Evolutionary conservation across 192 early-diverging fungal species (phyloP).

Genomic region (Tieghemiomyces parasiticus): DNA sequence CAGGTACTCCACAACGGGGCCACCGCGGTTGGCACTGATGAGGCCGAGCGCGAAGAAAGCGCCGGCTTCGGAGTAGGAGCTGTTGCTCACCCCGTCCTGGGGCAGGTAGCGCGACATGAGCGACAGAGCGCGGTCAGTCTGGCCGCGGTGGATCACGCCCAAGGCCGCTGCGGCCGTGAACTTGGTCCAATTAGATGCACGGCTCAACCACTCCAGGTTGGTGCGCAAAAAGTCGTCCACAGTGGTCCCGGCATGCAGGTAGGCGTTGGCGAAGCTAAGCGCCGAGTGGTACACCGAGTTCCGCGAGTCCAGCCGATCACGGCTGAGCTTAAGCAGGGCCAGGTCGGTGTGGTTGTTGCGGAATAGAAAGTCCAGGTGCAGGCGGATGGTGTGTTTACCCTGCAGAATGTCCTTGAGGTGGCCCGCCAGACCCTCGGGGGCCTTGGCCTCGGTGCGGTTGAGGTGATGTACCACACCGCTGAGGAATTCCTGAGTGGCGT

Average conservation of each 20-base stretch:
- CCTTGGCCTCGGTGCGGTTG: conserved; percentile 10
- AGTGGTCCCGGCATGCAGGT: conserved; percentile 96
- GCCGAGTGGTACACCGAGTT: conserved; percentile 90
- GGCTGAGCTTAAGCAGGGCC: conserved; percentile 82
- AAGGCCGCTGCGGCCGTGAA: conserved; percentile 95
- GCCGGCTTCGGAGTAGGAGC: conserved; percentile 91
- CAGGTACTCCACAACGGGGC: conserved; percentile 65
- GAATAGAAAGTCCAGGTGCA: conserved; percentile 90
- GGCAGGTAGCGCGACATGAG: conserved; percentile 91
- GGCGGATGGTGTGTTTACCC: conserved; percentile 79
- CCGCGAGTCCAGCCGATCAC: conserved; percentile 79
- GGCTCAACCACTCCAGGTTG: conserved; percentile 93
- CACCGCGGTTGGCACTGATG: conserved; percentile 92
- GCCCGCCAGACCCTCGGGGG: conserved; percentile 19
- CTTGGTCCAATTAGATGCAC: conserved; percentile 98
- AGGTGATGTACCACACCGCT: conserved; percentile 56
- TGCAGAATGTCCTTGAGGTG: conserved; percentile 71
- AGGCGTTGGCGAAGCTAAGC: conserved; percentile 92
- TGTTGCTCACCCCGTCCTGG: conserved; percentile 69
- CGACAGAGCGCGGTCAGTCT: conserved; percentile 64
- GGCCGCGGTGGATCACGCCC: conserved; percentile 97
- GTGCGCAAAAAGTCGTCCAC: conserved; percentile 95
- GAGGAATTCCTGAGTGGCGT: conserved; percentile 93
- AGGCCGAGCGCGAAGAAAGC: conserved; percentile 94
- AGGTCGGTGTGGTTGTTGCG: conserved; percentile 95